These are phyloP conservation scores for Colletotrichum magnum DNA, from an alignment of 2,329 filamentous ascomycete genomes.

Conservation along the genomic window DNA sequence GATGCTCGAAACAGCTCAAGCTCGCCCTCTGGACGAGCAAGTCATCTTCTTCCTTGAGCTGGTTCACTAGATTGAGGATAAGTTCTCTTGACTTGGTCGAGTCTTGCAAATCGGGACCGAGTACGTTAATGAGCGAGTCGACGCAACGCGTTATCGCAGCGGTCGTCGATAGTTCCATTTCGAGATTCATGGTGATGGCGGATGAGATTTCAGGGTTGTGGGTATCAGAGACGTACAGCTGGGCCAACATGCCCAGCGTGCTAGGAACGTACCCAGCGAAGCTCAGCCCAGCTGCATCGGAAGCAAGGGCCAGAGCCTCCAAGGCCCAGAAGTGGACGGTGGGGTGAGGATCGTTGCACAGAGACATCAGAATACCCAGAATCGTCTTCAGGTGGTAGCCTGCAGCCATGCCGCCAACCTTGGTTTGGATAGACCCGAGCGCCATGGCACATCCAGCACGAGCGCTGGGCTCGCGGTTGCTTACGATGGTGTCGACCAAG, in stretches of 20 bases:
- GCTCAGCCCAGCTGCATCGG: conserved; percentile 91
- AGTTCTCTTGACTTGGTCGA: conserved; percentile 92
- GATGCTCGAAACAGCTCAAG: conserved; percentile 87
- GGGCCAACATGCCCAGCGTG: conserved; percentile 92
- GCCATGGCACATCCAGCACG: conserved; percentile 96
- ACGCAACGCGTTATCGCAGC: conserved; percentile 89
- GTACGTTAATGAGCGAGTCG: conserved; percentile 95
- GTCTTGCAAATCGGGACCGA: conserved; percentile 95
- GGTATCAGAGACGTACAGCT: conserved; percentile 91
- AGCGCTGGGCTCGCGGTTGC: conserved; percentile 92
- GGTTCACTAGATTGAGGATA: conserved; percentile 86
- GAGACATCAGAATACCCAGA: conserved; percentile 96
- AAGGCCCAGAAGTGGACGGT: conserved; percentile 97
- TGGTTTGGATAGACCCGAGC: conserved; percentile 91
- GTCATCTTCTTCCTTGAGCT: conserved; percentile 80
- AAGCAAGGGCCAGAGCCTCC: conserved; percentile 87
- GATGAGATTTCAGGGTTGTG: conserved; percentile 89
- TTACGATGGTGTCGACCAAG: conserved; percentile 93
- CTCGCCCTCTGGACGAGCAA: conserved; percentile 81
- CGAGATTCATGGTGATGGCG: conserved; percentile 88
- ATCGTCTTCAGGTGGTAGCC: conserved; percentile 97
- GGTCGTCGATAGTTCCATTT: conserved; percentile 85
- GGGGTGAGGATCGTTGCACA: conserved; percentile 95
- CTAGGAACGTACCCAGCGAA: conserved; percentile 93
- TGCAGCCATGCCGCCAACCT: conserved; percentile 97